Conservation (phyloP, 106 monocot species). For the Platanthera guangdongensis region DNA sequence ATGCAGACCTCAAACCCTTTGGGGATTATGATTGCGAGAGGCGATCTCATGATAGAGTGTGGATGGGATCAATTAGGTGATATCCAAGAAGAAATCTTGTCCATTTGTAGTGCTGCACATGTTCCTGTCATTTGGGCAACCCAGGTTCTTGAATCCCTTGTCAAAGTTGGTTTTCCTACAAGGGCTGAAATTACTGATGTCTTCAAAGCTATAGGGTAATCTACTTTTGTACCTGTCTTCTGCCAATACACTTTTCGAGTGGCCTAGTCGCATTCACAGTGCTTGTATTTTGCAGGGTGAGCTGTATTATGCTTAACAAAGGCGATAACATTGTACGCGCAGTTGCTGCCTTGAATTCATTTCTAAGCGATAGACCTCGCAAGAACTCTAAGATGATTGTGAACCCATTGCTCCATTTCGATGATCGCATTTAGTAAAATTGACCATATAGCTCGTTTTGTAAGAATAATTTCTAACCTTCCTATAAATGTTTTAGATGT, state of each 20-base stretch:
- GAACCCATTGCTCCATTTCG: background rate
- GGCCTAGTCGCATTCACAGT: background rate
- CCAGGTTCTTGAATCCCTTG: conserved; percentile 36
- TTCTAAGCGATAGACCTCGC: conserved; percentile 9
- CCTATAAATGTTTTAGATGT: background rate
- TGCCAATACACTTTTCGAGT: background rate
- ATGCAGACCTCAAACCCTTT: conserved; percentile 31
- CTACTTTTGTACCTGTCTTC: background rate
- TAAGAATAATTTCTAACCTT: background rate
- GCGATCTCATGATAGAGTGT: conserved; percentile 39
- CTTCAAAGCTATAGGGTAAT: conserved; percentile 27
- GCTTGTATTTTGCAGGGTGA: conserved; percentile 17
- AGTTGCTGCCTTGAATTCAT: conserved; percentile 29
- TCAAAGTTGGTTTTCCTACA: conserved; percentile 35
- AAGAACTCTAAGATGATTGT: conserved; percentile 13
- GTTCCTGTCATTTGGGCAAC: conserved; percentile 47
- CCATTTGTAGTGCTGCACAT: conserved; percentile 34
- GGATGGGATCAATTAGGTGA: conserved; percentile 36
- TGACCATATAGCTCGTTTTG: background rate
- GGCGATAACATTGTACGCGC: conserved; percentile 32
- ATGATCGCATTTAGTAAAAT: background rate
- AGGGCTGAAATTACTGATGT: conserved; percentile 42
- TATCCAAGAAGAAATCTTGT: conserved; percentile 35
- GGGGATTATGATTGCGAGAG: conserved; percentile 46
- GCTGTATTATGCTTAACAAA: conserved; percentile 45